Evolutionary conservation across 1,284 basidiomycete genomes (phyloP), one percentile per base, ranked within the genome.

Genomic region (Psilocybe mexicana): DNA sequence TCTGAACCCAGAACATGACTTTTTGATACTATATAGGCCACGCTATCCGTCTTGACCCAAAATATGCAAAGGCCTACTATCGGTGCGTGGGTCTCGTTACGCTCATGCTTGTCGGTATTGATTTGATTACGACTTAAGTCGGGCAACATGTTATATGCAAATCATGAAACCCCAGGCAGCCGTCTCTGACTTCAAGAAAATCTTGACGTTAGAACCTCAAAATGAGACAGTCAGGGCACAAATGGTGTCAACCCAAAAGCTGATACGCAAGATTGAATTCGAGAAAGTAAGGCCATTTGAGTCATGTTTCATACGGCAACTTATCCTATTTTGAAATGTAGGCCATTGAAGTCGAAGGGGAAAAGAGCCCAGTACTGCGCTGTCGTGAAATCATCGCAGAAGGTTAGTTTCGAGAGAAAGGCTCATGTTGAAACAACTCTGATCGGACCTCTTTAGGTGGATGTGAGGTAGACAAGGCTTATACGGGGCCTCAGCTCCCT

Each of bases 41-140:
- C 69, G 97, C 96, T 6, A 92, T 99, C 60, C 81, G 90, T 63
- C 76, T 98, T 62, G 94, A 99, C 74, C 85, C 92, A 1, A 89
- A 87, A 66, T 98, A 97, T 71, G 88, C 89, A 57, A 99, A 99
- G 72, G 94, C 93, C 0, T 94, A 91, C 70, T 95, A 91, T 72
- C 79, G 90, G 88, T 88, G 60, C 40, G 77, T 69, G 50, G 51
- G 43, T 18, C 18, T 18, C 18, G 26, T 40, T 52, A 23, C 33
- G 35, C 49, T 48, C 33, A 24, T 25, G 23, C 44, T 25, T 28
- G 25, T 33, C 35, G 10, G 24, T 44, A n/a, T 23, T 40, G 23
- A 36, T 47, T 43, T 54, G 33, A 54, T 18, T 42, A 2, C 33
- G 10, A 14, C 28, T 23, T 10, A 76, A 92, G 95, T 61, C 90